A percentile compares a stretch with the other conserved stretches of the same genome.
These are phyloP conservation scores for Phyllostachys edulis DNA, from an alignment of 176 grass and related monocot genomes.

Conservation along the genomic window DNA sequence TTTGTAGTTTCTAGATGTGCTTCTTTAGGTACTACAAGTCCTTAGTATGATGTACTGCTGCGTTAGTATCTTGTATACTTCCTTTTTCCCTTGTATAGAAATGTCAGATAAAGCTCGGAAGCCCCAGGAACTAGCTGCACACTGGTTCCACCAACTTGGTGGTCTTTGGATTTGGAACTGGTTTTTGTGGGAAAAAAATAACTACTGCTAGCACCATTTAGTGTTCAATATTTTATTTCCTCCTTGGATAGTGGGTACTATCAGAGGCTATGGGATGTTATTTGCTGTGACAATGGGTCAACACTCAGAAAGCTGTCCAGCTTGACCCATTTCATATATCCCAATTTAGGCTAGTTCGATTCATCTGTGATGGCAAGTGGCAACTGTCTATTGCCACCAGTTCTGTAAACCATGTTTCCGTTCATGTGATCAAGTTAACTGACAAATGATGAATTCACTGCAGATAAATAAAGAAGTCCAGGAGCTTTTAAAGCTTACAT, in stretches of 20 bases:
- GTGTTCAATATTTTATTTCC: neutral
- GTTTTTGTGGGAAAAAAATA: neutral
- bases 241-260: neutral
- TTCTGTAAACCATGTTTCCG: neutral
- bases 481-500: slow-evolving; percentile 75
- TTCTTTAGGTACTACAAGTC: slow-evolving; percentile 7
- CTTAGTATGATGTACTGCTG: neutral
- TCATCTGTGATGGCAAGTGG: neutral
- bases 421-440: slow-evolving; percentile 31
- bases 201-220: slow-evolving; percentile 22
- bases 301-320: neutral
- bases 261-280: neutral
- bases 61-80: neutral
- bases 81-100: neutral
- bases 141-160: neutral
- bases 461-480: slow-evolving; percentile 87
- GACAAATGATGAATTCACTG: slow-evolving; percentile 7
- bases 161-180: neutral
- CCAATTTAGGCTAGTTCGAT: neutral
- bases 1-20: slow-evolving; percentile 2
- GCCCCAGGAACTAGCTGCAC: neutral
- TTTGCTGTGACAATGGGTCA: neutral
- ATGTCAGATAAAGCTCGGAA: neutral
- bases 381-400: neutral
- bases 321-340: neutral